Evolutionary conservation across 768 basidiomycete species (phyloP), one percentile per base, ranked within the genome.

Genomic region (Tylopilus rubrobrunneus): DNA sequence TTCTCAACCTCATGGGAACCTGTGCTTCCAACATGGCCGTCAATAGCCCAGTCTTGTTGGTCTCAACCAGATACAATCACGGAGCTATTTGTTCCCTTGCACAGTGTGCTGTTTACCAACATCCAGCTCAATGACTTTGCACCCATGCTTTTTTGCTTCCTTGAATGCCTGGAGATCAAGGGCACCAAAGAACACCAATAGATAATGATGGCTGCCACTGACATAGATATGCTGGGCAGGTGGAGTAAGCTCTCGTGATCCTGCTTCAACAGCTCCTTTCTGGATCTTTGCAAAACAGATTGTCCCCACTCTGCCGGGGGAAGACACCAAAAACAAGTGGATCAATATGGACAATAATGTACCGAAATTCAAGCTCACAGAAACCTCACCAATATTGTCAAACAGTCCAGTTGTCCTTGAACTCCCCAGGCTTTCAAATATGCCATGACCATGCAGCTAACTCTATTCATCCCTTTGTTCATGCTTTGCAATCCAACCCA

Each of bases 81-180:
- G 0, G 92, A 94, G 25, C 78, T 97, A 0, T 99, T 98, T 60
- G 83, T 98, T 31, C 82, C 92, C 11, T 76, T 99, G 1, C 97
- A 98, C 55, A 94, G 97, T 28, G 95, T 98, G 92, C 78, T 99
- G 2, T 98, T 98, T 73, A 98, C 97, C 12, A 87, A 89, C 58
- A 92, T 97, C 58, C 82, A 94, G 58, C 83, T 99, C 27, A 97
- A 99, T 67, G 89, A 94, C 67, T 98, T 98, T 66, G 73, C 81
- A 41, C 77, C 85, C 14, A 86, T 86, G 0, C 80, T 94, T 27
- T 87, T 86, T 1, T 86, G 92, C 19, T 89, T 95, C 67, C 78
- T 93, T 49, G 94, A 96, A 68, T 85, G 90, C 39, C 79, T 96
- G 3, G 79, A 85, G 49, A 86, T 94, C 53, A 91, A 95, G 56